Conservation (phyloP, 306 rosid genomes). For the Citrullus amarus region DNA sequence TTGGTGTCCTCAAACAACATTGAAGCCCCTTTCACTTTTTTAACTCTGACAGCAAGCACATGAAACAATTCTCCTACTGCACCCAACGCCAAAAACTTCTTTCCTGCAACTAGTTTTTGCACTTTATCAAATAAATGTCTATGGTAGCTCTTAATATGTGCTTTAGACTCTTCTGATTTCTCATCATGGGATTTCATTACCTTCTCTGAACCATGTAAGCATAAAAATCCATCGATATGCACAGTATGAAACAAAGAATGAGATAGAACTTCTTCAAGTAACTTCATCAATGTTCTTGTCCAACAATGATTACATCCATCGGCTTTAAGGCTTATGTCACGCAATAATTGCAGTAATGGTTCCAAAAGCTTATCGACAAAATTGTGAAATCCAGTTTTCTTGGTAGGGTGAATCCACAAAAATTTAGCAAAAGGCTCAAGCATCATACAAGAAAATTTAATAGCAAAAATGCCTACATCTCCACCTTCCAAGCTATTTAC, state of each 20-base stretch:
- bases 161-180: slow-evolving; percentile 31
- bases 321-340: slow-evolving; percentile 38
- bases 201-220: slow-evolving; percentile 44
- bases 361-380: slow-evolving; percentile 73
- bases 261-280: slow-evolving; percentile 59
- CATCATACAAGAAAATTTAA: slow-evolving; percentile 39
- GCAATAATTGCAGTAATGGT: slow-evolving; percentile 49
- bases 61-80: slow-evolving; percentile 53
- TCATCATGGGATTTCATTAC: slow-evolving; percentile 31
- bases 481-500: slow-evolving; percentile 29
- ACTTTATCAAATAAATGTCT: slow-evolving; percentile 64
- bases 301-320: slow-evolving; percentile 25
- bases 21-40: slow-evolving; percentile 36
- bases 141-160: slow-evolving; percentile 55
- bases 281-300: slow-evolving; percentile 35
- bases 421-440: slow-evolving; percentile 78
- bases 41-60: slow-evolving; percentile 42
- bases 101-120: slow-evolving; percentile 34
- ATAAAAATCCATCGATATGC: slow-evolving; percentile 65
- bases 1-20: slow-evolving; percentile 23
- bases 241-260: slow-evolving; percentile 64
- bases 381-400: slow-evolving; percentile 54
- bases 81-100: slow-evolving; percentile 47
- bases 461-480: slow-evolving; percentile 31
- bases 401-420: slow-evolving; percentile 47